These are phyloP conservation scores for Albifimbria verrucaria DNA, from an alignment of 2,329 filamentous ascomycete genomes.

Conservation along the genomic window DNA sequence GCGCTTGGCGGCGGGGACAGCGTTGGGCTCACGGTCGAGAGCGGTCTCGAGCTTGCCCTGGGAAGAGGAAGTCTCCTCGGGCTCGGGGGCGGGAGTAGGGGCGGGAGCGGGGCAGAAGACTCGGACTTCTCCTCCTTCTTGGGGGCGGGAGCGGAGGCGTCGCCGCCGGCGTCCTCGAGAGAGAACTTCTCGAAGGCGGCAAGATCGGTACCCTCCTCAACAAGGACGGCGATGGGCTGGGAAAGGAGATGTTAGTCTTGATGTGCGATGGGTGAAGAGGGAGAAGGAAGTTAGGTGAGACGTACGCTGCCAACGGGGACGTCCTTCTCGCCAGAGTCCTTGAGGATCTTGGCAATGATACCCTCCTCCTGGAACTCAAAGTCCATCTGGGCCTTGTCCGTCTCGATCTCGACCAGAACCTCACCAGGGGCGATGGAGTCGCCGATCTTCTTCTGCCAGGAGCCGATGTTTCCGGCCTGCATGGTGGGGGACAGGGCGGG, in stretches of 20 bases:
- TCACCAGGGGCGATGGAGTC: constrained; percentile 86
- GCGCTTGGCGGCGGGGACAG: constrained; percentile 71
- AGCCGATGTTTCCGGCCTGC: constrained; percentile 92
- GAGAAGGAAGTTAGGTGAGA: constrained; percentile 23
- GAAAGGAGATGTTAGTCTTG: constrained; percentile 8
- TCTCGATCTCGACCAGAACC: constrained; percentile 97
- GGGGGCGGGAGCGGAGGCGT: constrained; percentile 60
- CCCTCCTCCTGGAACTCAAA: constrained; percentile 99
- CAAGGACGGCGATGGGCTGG: constrained; percentile 91
- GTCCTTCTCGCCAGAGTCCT: constrained; percentile 91
- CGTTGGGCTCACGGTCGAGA: constrained; percentile 77
- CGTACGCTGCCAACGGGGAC: constrained; percentile 90
- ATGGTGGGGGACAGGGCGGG: constrained; percentile 97
- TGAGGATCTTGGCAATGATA: constrained; percentile 89
- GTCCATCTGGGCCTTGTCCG: constrained; percentile 99
- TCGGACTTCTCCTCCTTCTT: constrained; percentile 66
- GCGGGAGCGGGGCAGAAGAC: constrained; percentile 51
- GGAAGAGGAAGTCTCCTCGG: constrained; percentile 69
- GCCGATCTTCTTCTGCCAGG: constrained; percentile 96
- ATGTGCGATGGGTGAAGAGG: constrained; percentile 9
- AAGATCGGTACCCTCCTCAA: constrained; percentile 87
- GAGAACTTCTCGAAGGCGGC: constrained; percentile 86
- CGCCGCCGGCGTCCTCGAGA: constrained; percentile 85
- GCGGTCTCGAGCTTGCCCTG: constrained; percentile 77
- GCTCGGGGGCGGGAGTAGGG: constrained; percentile 42